Base-by-base conservation (phyloP, 148 eudicot genomes). In the Salicornia ramosissima region DNA sequence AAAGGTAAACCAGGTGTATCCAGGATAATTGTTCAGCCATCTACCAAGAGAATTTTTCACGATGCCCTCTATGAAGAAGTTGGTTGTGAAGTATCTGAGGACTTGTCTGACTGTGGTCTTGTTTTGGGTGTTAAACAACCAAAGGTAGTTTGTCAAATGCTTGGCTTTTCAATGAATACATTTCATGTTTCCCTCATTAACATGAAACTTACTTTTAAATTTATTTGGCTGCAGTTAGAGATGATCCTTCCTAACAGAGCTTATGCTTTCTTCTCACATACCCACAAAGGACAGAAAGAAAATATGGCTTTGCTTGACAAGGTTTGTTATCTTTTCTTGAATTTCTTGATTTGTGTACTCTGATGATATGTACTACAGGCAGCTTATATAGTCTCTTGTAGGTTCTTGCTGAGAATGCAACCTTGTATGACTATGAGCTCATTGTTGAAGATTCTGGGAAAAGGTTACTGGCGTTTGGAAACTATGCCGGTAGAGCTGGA, bases 401-500 rank as follows among this genome's bases (percentile, higher is more conserved):
- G 99, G 81, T 95, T 56, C 70, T 89, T 77, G 86, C 82, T 36
- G 94, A 91, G 76, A 82, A 83, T 76, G 91, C 90, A 21, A 83
- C 99, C 30, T 75, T 91, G 82, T 95, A 84, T 78, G 99, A 95
- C 74, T 95, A 95, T 75, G 99, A 95, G 81, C 99, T 91, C 72
- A 95, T 95, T 61, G 88, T 86, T 80, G 97, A 87, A 66, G 93
- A 95, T 56, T 65, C 83, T 60, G 97, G 99, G 45, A 86, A 84
- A 72, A 82, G 99, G 76, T 79, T 95, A 72, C 84, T 95, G 40
- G 93, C 99, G 28, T 95, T 95, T 75, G 99, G 99, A 64, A 87
- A 82, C 66, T 91, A 80, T 81, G 99, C 99, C 70, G 99, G 99
- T 52, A 83, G 96, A 87, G 97, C 99, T 68, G 99, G 99, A 80